Evolutionary conservation across 371 early-diverging fungal species (phyloP), one percentile per base, ranked within the genome.

Genomic region (Apophysomyces sp.): DNA sequence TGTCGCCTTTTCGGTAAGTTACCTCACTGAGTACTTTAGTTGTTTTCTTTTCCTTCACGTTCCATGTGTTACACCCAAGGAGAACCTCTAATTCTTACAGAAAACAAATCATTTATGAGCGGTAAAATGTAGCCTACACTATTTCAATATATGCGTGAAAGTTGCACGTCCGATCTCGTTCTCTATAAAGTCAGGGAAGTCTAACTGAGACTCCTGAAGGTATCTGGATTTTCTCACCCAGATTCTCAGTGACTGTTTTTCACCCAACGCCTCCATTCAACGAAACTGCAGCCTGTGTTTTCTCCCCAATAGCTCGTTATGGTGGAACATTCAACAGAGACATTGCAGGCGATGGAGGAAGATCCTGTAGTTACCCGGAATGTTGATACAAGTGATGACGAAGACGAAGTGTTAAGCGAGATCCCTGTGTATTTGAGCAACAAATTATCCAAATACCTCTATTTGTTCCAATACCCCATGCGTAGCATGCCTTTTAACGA

Each of bases 401-500:
- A 86, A 52, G 94, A 94, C 56, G 86, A 87, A 57, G 68, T 96
- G 11, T 69, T 94, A 24, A 83, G 85, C 5, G 92, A 92, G 71
- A 82, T 92, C 31, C 91, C 91, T 31, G 89, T 96, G 2, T 94
- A 81, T 66, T 70, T 94, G 51, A 82, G 89, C 0, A 84, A 82
- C 28, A 75, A 85, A 34, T 78, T 94, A 1, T 79, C 86, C 16
- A 80, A 88, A 58, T 74, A 86, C 67, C 78, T 96, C 13, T 88
- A 91, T 56, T 74, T 95, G 41, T 83, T 94, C 57, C 96, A 95
- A 73, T 94, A 91, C 64, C 97, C 96, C 15, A 84, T 92, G 60
- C 88, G 91, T 18, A 76, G 75, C 3, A 65, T 75, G 11, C 80
- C 84, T 18, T 87, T 85, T 58, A 65, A 49, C 9, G 66, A 64